Evolutionary conservation across 345 rosid genomes (phyloP).

Genomic region (Draba incana): DNA sequence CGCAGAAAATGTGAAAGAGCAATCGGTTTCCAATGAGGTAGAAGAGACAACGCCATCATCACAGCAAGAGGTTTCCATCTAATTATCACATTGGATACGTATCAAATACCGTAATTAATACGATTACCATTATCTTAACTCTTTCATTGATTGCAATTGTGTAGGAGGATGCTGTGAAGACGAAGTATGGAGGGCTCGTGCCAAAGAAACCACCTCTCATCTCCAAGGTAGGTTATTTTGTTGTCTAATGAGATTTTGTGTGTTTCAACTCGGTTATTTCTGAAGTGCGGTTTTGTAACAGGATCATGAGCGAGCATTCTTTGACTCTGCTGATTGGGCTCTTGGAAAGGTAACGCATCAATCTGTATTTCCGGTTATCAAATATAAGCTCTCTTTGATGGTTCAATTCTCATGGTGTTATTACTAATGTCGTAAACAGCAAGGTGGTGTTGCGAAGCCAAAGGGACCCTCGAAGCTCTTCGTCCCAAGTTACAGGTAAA

Average conservation of each 20-base stretch:
- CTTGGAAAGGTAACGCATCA: conserved; percentile 81
- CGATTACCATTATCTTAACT: not conserved
- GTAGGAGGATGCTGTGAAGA: conserved; percentile 80
- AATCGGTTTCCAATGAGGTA: conserved; percentile 46
- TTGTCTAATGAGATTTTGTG: not conserved
- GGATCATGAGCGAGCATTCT: conserved; percentile 98
- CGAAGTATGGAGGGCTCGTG: conserved; percentile 90
- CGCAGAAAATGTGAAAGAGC: conserved; percentile 55
- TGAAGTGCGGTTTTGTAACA: conserved; percentile 36
- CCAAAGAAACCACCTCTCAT: conserved; percentile 99
- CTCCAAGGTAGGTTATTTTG: conserved; percentile 64
- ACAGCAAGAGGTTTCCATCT: conserved; percentile 61
- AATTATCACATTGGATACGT: conserved; percentile 1
- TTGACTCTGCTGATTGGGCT: conserved; percentile 99
- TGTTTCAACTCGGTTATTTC: not conserved
- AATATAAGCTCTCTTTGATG: conserved; percentile 25
- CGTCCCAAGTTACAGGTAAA: conserved; percentile 98
- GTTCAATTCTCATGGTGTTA: conserved; percentile 19
- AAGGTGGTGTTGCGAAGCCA: conserved; percentile 86
- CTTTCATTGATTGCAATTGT: conserved; percentile 24
- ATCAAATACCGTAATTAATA: not conserved
- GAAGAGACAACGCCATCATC: conserved; percentile 59
- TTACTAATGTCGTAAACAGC: conserved; percentile 52
- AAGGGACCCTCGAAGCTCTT: conserved; percentile 99
- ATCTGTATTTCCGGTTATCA: conserved; percentile 14